Percentiles rank a stretch among this genome's conserved stretches.
These are phyloP conservation scores for Agaricus sinodeliciosus DNA, from an alignment of 768 basidiomycete genomes.

Conservation along the genomic window DNA sequence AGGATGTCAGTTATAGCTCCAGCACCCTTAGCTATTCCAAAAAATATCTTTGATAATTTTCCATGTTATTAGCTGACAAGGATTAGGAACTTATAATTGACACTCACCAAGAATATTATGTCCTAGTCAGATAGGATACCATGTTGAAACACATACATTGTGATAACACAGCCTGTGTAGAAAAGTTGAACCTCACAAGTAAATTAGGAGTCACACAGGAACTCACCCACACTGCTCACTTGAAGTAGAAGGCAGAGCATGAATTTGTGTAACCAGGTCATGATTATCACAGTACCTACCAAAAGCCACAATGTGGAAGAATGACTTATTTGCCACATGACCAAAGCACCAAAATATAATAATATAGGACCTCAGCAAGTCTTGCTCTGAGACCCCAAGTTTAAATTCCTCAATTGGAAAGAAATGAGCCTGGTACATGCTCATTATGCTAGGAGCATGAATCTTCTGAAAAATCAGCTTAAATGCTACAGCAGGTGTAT, in stretches of 20 bases:
- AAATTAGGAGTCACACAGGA: neutral
- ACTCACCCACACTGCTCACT: slow-evolving; percentile 25
- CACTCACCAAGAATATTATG: slow-evolving; percentile 22
- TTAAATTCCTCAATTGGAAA: neutral
- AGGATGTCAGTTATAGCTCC: slow-evolving; percentile 36
- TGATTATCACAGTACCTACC: slow-evolving; percentile 14
- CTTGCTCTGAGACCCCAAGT: neutral
- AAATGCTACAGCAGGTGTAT: neutral
- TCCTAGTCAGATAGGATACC: slow-evolving; percentile 25
- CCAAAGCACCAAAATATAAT: no score
- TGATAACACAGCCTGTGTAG: slow-evolving; percentile 22
- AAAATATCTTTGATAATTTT: slow-evolving; percentile 27
- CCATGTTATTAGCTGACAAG: no score
- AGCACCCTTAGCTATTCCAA: slow-evolving; percentile 39
- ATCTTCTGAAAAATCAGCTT: neutral
- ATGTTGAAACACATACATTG: slow-evolving; percentile 28
- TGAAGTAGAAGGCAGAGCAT: neutral
- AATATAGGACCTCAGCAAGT: neutral
- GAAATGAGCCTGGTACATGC: neutral
- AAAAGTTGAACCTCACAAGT: neutral
- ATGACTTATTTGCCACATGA: slow-evolving; percentile 11
- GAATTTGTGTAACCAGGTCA: neutral
- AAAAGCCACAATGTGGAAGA: slow-evolving; percentile 23
- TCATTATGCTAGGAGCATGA: no score
- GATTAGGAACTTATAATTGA: neutral